A percentile compares a stretch with the other conserved stretches of the same genome.
Evolutionary conservation across 805 yeast genomes (phyloP).

Genomic region (Kodamaea kakaduensis): DNA sequence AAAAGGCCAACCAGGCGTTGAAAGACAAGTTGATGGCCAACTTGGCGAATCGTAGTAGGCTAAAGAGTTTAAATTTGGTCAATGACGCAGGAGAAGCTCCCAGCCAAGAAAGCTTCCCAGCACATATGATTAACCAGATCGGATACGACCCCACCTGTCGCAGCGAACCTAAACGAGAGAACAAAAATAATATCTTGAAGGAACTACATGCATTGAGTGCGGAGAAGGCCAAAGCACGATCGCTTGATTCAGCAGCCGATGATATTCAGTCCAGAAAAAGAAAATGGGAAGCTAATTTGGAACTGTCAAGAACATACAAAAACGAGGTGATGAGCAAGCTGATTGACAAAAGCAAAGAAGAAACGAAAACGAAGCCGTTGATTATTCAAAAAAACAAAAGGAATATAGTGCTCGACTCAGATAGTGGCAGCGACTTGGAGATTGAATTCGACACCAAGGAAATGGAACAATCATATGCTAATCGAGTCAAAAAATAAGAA

Average conservation of each 20-base stretch:
- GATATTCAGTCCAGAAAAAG: conserved; percentile 15
- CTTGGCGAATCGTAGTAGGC: conserved; percentile 16
- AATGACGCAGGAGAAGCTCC: conserved; percentile 15
- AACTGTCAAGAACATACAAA: conserved; percentile 15
- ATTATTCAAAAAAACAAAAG: conserved; percentile 4
- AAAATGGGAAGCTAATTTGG: conserved; percentile 25
- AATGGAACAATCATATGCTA: conserved; percentile 17
- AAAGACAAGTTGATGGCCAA: conserved; percentile 30
- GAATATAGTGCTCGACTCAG: conserved; percentile 8
- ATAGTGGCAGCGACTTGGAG: conserved; percentile 27
- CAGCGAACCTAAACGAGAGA: conserved; percentile 10
- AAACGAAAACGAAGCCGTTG: conserved; percentile 5
- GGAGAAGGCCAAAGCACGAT: conserved; percentile 14
- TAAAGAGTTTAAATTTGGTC: conserved; percentile 19
- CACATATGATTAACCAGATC: conserved; percentile 33
- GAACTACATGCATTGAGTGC: conserved; percentile 24
- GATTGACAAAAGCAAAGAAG: conserved; percentile 8
- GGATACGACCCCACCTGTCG: conserved; percentile 52
- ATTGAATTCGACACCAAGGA: conserved; percentile 27
- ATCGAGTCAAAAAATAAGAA: conserved; percentile 3
- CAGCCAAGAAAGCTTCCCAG: conserved; percentile 18
- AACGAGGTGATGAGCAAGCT: conserved; percentile 9
- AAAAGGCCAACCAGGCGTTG: conserved; percentile 30
- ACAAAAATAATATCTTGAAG: conserved; percentile 11
- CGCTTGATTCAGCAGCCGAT: conserved; percentile 15